phyloP scores from a whole-genome alignment of 2,329 filamentous ascomycete genomes.

The Diaporthe longicolla region DNA sequence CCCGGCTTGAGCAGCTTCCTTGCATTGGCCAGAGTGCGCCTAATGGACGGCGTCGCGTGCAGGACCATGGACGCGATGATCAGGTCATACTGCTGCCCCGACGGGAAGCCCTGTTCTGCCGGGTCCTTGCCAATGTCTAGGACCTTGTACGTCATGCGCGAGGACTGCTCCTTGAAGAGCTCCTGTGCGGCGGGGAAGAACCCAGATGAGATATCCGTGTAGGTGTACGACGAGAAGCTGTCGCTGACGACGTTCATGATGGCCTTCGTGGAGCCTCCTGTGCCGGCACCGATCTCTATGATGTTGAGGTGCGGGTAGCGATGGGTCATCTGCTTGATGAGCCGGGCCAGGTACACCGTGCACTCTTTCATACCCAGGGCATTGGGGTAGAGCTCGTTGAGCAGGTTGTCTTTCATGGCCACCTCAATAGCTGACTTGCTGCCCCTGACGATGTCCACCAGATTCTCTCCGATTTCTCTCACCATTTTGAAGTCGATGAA shows the following conservation, averaged over 20 bases:
- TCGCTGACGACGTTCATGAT: neutral
- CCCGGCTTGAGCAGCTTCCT: constrained; percentile 52
- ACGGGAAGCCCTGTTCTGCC: constrained; percentile 50
- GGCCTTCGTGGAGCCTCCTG: constrained; percentile 45
- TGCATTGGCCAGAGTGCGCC: constrained; percentile 46
- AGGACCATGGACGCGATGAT: constrained; percentile 52
- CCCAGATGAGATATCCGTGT: constrained; percentile 45
- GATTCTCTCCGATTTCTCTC: neutral
- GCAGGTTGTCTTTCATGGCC: constrained; percentile 3
- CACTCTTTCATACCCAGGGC: neutral
- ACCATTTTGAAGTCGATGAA: constrained; percentile 1
- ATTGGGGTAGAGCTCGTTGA: constrained; percentile 7
- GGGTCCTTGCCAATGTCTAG: constrained; percentile 50
- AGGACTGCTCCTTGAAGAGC: neutral
- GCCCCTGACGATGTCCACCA: neutral
- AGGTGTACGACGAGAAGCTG: constrained; percentile 56
- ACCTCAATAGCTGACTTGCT: neutral
- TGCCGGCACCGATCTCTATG: constrained; percentile 54
- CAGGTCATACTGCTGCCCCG: constrained; percentile 48
- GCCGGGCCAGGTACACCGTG: constrained; percentile 42
- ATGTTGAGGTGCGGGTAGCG: constrained; percentile 49
- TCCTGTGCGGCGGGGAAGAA: constrained; percentile 52
- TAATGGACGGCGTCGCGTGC: constrained; percentile 46
- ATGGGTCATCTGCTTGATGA: constrained; percentile 53
- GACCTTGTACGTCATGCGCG: constrained; percentile 4